These are phyloP conservation scores for Globisporangium okanoganense DNA, from an alignment of 352 stramenopile species.

Conservation along the genomic window DNA sequence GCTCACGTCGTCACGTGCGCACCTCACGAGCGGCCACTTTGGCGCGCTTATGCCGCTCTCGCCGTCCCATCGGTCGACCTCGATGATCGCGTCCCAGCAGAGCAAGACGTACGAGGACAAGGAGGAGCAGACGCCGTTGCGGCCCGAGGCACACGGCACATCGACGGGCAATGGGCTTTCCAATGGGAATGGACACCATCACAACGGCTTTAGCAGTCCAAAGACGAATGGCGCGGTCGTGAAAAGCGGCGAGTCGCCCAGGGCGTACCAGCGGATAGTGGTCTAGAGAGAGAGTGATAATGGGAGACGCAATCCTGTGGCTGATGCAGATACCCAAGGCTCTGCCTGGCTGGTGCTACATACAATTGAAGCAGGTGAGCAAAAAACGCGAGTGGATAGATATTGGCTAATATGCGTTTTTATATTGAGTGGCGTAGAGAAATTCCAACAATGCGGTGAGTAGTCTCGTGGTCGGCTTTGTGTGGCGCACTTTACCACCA, in stretches of 20 bases:
- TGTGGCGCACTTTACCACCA: neutral
- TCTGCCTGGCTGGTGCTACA: too few relatives aligned
- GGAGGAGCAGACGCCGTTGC: slow-evolving; percentile 43
- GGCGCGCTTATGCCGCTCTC: slow-evolving; percentile 79
- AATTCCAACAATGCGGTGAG: too few relatives aligned
- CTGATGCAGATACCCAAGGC: too few relatives aligned
- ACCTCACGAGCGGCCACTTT: slow-evolving; percentile 70
- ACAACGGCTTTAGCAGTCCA: neutral
- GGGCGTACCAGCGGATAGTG: slow-evolving; percentile 18
- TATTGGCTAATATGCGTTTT: too few relatives aligned
- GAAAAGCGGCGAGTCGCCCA: slow-evolving; percentile 6
- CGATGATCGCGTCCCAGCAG: slow-evolving; percentile 27
- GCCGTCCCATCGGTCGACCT: slow-evolving; percentile 41
- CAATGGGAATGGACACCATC: slow-evolving; percentile 1
- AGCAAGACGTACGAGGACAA: slow-evolving; percentile 39
- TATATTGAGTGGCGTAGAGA: too few relatives aligned
- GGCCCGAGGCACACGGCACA: slow-evolving; percentile 9
- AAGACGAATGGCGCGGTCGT: neutral
- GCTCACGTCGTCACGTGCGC: slow-evolving; percentile 22
- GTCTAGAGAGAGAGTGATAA: slow-evolving; percentile 13
- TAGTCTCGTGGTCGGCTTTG: too few relatives aligned
- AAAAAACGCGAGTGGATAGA: too few relatives aligned
- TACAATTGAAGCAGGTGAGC: too few relatives aligned
- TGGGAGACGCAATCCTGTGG: too few relatives aligned
- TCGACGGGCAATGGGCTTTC: neutral